Conservation (phyloP, 2,329 filamentous ascomycete species). For the Hymenoscyphus infarciens region DNA sequence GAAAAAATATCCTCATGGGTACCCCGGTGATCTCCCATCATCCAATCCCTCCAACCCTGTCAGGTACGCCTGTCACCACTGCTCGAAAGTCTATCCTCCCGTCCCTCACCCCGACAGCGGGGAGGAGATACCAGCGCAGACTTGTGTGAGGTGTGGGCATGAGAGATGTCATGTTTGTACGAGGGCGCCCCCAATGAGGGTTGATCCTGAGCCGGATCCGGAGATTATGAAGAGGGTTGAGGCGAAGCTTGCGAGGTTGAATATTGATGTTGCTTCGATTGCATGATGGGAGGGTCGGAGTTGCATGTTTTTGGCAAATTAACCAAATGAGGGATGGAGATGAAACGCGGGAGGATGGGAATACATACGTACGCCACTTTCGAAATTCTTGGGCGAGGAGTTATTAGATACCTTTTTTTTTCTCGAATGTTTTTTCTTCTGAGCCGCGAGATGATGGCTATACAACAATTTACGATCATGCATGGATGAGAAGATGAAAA, state of each 20-base stretch:
- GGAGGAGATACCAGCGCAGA: constrained; percentile 33
- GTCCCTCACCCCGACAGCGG: constrained; percentile 22
- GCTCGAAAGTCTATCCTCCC: constrained; percentile 54
- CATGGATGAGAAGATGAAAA: no score
- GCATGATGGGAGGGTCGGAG: no score
- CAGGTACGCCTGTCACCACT: constrained; percentile 59
- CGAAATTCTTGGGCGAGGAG: no score
- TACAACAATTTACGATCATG: no score
- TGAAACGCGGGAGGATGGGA: no score
- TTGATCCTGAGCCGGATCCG: constrained; percentile 59
- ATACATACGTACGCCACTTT: no score
- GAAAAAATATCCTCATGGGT: constrained; percentile 66
- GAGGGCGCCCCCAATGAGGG: constrained; percentile 44
- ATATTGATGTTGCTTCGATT: no score
- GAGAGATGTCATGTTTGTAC: constrained; percentile 57
- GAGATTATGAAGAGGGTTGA: constrained; percentile 56
- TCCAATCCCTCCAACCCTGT: constrained; percentile 40
- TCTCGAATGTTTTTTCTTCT: no score
- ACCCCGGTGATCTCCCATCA: constrained; percentile 55
- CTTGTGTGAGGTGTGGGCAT: constrained; percentile 59
- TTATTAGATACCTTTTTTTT: no score
- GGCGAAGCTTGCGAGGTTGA: constrained; percentile 44
- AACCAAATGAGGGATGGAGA: no score
- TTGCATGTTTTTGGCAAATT: no score
- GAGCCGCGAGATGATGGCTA: no score